Evolutionary conservation across 1,284 basidiomycete species (phyloP).

Genomic region (Sanghuangporus baumii): DNA sequence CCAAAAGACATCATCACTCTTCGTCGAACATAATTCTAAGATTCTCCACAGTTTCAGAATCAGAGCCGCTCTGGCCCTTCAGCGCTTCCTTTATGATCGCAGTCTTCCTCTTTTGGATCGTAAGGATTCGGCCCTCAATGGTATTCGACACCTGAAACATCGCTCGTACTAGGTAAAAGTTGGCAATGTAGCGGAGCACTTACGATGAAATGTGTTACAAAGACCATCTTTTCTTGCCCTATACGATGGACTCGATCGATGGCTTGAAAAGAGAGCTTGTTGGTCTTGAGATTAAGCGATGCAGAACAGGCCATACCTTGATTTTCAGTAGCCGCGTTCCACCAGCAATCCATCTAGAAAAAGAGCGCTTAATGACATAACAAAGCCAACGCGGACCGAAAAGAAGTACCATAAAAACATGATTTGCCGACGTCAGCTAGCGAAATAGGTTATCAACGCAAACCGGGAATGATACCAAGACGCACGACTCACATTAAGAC

Average conservation of each 20-base stretch:
- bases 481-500: constrained; percentile 60
- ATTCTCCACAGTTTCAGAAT: constrained; percentile 71
- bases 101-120: constrained; percentile 87
- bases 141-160: constrained; percentile 56
- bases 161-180: neutral
- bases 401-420: constrained; percentile 77
- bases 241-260: constrained; percentile 80
- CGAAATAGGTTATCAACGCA: neutral
- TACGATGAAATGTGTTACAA: constrained; percentile 89
- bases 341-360: constrained; percentile 89
- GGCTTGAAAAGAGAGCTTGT: constrained; percentile 35
- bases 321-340: constrained; percentile 87
- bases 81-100: constrained; percentile 81
- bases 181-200: constrained; percentile 24
- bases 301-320: constrained; percentile 52
- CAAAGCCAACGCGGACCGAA: neutral
- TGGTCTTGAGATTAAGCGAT: neutral
- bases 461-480: neutral
- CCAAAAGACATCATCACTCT: neutral
- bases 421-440: constrained; percentile 69
- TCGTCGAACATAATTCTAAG: constrained; percentile 71
- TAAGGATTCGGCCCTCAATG: constrained; percentile 76
- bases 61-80: constrained; percentile 42
- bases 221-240: constrained; percentile 81
- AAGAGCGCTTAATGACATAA: constrained; percentile 14